phyloP scores from a whole-genome alignment of 768 basidiomycete genomes.

The Fistulinella prunicolor region DNA sequence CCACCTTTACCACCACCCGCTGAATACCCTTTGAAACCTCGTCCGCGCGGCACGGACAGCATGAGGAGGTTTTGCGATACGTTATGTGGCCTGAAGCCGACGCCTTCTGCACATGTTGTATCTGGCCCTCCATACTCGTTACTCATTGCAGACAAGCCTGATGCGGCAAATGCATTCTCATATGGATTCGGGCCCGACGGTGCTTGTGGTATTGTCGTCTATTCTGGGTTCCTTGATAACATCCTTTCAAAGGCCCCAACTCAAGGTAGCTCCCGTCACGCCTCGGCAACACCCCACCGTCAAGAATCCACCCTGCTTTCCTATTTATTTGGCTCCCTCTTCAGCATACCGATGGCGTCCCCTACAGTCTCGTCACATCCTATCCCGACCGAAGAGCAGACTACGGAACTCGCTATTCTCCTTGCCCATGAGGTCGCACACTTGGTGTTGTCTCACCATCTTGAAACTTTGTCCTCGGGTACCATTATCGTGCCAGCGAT shows the following conservation, averaged over 20 bases:
- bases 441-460: conserved; percentile 84
- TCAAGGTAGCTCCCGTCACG: conserved; percentile 26
- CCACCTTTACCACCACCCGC: conserved; percentile 78
- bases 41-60: conserved; percentile 73
- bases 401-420: conserved; percentile 82
- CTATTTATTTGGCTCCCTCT: conserved; percentile 45
- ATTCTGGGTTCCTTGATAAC: conserved; percentile 89
- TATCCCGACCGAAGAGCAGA: conserved; percentile 75
- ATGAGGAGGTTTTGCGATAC: conserved; percentile 57
- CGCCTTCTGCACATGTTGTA: conserved; percentile 51
- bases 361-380: conserved; percentile 39
- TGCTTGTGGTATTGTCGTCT: conserved; percentile 91
- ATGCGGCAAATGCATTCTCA: conserved; percentile 86
- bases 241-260: conserved; percentile 52
- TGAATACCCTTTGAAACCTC: conserved; percentile 74
- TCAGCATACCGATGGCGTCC: conserved; percentile 30
- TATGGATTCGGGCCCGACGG: conserved; percentile 94
- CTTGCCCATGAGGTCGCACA: conserved; percentile 94
- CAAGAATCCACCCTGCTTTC: conserved; percentile 44
- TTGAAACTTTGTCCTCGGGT: conserved; percentile 85
- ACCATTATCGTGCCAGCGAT: conserved; percentile 81
- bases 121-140: conserved; percentile 88
- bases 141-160: conserved; percentile 83
- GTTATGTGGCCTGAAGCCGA: conserved; percentile 42
- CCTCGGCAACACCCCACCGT: conserved; percentile 11